Conservation (phyloP, 768 basidiomycete species). For the Megacollybia marginata region DNA sequence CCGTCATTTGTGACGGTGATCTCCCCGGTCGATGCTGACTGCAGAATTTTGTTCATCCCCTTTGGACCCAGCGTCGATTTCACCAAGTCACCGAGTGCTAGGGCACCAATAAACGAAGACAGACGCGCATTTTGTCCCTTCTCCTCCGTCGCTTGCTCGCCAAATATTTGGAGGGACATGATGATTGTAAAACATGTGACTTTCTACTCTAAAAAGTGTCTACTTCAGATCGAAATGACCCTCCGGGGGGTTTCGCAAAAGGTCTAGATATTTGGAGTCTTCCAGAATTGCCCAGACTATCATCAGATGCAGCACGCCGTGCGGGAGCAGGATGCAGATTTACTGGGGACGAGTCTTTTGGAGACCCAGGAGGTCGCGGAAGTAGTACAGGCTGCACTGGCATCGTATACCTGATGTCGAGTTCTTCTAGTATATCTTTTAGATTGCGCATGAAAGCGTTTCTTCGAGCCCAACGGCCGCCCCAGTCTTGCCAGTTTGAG, state of each 20-base stretch:
- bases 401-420: slow-evolving; percentile 63
- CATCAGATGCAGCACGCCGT: background rate
- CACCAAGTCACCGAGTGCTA: slow-evolving; percentile 95
- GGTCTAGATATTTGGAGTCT: slow-evolving; percentile 9
- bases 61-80: slow-evolving; percentile 98
- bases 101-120: slow-evolving; percentile 94
- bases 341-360: background rate
- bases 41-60: slow-evolving; percentile 99
- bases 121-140: slow-evolving; percentile 97
- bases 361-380: slow-evolving; percentile 20
- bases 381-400: slow-evolving; percentile 68
- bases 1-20: slow-evolving; percentile 99
- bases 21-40: slow-evolving; percentile 81
- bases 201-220: background rate
- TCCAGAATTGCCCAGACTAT: slow-evolving; percentile 20
- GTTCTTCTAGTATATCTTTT: slow-evolving; percentile 63
- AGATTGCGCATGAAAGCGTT: slow-evolving; percentile 71
- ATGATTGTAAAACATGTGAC: background rate
- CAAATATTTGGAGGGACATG: slow-evolving; percentile 71
- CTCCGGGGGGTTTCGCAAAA: slow-evolving; percentile 1
- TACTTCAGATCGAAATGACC: background rate
- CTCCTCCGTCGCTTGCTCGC: slow-evolving; percentile 82
- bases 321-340: background rate
- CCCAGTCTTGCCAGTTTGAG: slow-evolving; percentile 86
- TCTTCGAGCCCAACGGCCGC: slow-evolving; percentile 68